These are phyloP conservation scores for Allium sativum DNA, from an alignment of 106 monocot species.

Conservation along the genomic window DNA sequence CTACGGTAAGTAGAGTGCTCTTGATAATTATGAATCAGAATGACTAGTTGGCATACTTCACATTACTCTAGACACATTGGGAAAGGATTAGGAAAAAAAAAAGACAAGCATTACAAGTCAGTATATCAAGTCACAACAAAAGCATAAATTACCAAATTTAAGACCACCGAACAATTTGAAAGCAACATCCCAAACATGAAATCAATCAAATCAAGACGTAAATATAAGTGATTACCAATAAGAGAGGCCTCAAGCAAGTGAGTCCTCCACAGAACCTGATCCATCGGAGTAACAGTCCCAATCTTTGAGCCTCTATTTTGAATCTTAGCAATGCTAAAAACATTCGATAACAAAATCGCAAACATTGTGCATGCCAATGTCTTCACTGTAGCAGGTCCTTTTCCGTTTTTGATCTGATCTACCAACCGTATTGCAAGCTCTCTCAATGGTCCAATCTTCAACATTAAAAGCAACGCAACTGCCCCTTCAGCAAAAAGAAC, in stretches of 20 bases:
- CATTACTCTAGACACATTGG: no score
- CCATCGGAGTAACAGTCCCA: conserved; percentile 89
- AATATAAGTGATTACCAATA: conserved; percentile 36
- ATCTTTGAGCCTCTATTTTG: conserved; percentile 79
- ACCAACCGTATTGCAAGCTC: conserved; percentile 64
- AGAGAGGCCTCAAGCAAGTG: conserved; percentile 92
- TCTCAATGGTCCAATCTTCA: conserved; percentile 84
- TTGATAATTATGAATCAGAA: no score
- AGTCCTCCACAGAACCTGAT: conserved; percentile 90
- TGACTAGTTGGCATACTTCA: no score
- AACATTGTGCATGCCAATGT: conserved; percentile 80
- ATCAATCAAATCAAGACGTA: not conserved
- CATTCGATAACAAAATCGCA: conserved; percentile 61
- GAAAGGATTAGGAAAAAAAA: no score
- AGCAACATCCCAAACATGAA: no score
- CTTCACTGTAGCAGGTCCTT: conserved; percentile 80
- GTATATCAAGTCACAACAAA: no score
- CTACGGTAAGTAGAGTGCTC: no score
- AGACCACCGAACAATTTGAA: no score
- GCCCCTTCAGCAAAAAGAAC: conserved; percentile 76
- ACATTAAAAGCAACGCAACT: conserved; percentile 70
- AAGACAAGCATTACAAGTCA: no score
- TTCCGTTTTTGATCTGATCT: conserved; percentile 79
- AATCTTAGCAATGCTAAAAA: conserved; percentile 66
- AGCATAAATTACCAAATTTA: no score